Evolutionary conservation across 2,329 filamentous ascomycete genomes (phyloP), one percentile per base, ranked within the genome.

Genomic region (Aspergillus ochraceoroseus): DNA sequence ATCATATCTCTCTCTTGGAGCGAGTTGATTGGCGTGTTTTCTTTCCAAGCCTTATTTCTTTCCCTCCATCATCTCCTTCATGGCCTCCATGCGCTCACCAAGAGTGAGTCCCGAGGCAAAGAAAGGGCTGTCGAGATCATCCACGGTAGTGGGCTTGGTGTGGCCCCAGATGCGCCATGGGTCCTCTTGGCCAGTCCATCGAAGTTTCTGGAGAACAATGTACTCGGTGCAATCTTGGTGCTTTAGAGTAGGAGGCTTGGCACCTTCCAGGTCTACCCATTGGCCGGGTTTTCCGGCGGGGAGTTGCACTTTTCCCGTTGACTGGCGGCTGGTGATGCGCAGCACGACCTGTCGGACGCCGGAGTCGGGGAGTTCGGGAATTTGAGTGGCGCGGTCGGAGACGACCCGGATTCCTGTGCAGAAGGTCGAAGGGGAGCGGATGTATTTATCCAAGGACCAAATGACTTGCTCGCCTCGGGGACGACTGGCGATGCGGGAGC

Each of bases 121-220:
- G 43, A 55, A 51, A 2, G 65, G 63, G 41, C 41, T 62, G 18
- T 57, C 51, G 12, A 72, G 45, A 40, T 64, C 59, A 9, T 65
- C 53, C 33, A 70, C 32, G 12, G 58, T 66, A 5, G 65, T 70
- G 44, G 71, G 67, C 18, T 63, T 62, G 31, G 65, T 53, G 41
- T 65, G 65, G 3, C 73, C 73, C 73, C 73, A 76, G 35, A 75
- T 55, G 47, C 64, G 68, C 73, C 73, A 76, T 11, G 62, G 55
- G 8, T 61, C 59, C 27, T 68, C 58, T 44, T 65, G 58, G 6
- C 68, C 65, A 19, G 59, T 59, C 53, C 66, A 60, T 23, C 65
- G 54, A 22, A 68, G 47, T 54, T 68, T 66, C 58, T 76, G 73
- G 15, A 76, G 51, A 9, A 76, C 72, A 19, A 76, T 51, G 46